These are phyloP conservation scores for Xylariaceae sp. DNA, from an alignment of 2,329 filamentous ascomycete species.

Conservation along the genomic window DNA sequence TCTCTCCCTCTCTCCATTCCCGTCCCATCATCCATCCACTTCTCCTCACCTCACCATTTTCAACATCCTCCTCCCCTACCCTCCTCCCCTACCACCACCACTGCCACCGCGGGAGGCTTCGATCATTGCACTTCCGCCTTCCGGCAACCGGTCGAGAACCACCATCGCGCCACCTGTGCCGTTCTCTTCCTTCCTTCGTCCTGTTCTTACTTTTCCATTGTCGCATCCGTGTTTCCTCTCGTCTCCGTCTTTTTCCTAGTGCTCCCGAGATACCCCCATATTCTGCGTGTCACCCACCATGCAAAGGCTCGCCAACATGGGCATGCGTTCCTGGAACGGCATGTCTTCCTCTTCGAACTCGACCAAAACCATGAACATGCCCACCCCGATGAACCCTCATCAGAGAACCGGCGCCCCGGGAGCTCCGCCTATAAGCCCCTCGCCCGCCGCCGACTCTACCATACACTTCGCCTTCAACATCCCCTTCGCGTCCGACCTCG, in stretches of 20 bases:
- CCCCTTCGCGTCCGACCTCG: slow-evolving; percentile 85
- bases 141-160: slow-evolving; percentile 17
- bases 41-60: slow-evolving; percentile 19
- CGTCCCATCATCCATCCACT: slow-evolving; percentile 15
- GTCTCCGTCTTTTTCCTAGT: slow-evolving; percentile 15
- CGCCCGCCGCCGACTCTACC: slow-evolving; percentile 64
- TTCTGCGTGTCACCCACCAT: slow-evolving; percentile 37
- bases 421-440: slow-evolving; percentile 53
- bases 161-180: slow-evolving; percentile 17
- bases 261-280: slow-evolving; percentile 12
- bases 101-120: slow-evolving; percentile 17
- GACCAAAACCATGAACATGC: slow-evolving; percentile 49
- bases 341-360: slow-evolving; percentile 49
- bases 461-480: slow-evolving; percentile 97
- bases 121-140: slow-evolving; percentile 9
- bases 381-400: slow-evolving; percentile 48
- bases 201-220: slow-evolving; percentile 13
- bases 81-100: slow-evolving; percentile 11
- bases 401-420: slow-evolving; percentile 46
- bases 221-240: slow-evolving; percentile 15
- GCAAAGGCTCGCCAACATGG: slow-evolving; percentile 66
- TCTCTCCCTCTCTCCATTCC: slow-evolving; percentile 15
- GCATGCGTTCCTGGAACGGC: slow-evolving; percentile 65
- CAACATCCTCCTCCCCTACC: slow-evolving; percentile 16
- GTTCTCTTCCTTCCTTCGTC: slow-evolving; percentile 20